A percentile compares a stretch with the other conserved stretches of the same genome.
These are phyloP conservation scores for Carallia brachiata DNA, from an alignment of 345 rosid genomes.

Conservation along the genomic window DNA sequence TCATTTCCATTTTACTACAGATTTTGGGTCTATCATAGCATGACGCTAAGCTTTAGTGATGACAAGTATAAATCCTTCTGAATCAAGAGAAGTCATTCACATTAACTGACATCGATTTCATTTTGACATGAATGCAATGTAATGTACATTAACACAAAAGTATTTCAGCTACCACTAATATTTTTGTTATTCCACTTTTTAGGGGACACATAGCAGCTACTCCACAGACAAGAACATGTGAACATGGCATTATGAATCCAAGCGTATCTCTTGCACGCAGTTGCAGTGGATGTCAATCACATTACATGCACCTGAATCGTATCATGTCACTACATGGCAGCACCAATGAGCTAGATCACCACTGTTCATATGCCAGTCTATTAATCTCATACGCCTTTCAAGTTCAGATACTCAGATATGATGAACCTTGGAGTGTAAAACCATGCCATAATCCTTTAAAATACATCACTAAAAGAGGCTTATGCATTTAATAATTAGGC, in stretches of 20 bases:
- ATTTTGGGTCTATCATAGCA: no score
- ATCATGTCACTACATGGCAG: not conserved
- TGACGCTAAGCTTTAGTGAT: no score
- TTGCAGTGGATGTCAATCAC: no score
- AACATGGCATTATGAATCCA: not conserved
- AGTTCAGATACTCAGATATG: not conserved
- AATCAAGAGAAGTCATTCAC: not conserved
- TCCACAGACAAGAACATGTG: conserved; percentile 4
- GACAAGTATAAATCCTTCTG: not conserved
- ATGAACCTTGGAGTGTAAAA: no score
- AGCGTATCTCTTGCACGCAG: no score
- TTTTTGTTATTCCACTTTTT: not conserved
- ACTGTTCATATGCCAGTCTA: not conserved
- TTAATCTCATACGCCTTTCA: not conserved
- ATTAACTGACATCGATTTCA: not conserved
- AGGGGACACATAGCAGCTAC: not conserved
- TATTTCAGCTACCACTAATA: not conserved
- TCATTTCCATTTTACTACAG: no score
- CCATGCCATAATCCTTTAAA: no score
- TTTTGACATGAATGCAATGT: not conserved
- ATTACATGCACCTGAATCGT: no score
- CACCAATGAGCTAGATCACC: not conserved
- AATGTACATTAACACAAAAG: not conserved
- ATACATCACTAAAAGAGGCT: no score
- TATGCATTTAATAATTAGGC: no score